Percentiles rank a stretch among this genome's conserved stretches.
Evolutionary conservation across 805 yeast genomes (phyloP).

Genomic region (Isabelozyma pseudorhagii): DNA sequence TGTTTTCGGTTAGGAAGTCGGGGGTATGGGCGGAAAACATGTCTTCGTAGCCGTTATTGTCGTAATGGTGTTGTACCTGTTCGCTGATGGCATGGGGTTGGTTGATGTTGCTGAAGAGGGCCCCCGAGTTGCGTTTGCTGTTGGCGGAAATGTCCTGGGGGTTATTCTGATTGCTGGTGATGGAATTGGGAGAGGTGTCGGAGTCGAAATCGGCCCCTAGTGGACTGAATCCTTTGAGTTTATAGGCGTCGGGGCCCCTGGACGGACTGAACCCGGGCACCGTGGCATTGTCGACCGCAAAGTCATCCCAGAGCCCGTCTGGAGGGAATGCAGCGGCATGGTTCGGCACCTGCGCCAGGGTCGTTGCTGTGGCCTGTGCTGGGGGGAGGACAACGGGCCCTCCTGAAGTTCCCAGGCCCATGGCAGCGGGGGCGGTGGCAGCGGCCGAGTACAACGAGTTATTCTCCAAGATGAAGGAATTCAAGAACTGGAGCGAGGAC

Average conservation of each 20-base stretch:
- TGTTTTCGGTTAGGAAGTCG: conserved; percentile 11
- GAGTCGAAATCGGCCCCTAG: conserved; percentile 13
- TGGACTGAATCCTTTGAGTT: conserved; percentile 9
- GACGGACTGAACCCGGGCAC: background rate
- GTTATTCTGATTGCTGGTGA: conserved; percentile 5
- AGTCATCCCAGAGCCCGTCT: conserved; percentile 1
- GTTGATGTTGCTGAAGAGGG: background rate
- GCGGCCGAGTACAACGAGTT: conserved; percentile 6
- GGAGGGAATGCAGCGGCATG: background rate
- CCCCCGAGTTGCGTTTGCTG: background rate
- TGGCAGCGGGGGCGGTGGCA: background rate
- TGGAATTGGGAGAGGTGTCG: conserved; percentile 16
- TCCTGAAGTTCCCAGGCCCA: background rate
- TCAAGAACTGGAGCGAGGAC: conserved; percentile 49
- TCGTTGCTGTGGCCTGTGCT: background rate
- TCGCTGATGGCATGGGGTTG: background rate
- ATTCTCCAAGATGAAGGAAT: conserved; percentile 49
- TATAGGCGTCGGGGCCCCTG: background rate
- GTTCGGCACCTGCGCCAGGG: background rate
- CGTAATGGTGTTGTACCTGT: background rate
- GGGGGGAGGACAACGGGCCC: background rate
- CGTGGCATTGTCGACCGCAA: background rate
- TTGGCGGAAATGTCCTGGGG: background rate
- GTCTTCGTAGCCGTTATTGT: conserved; percentile 4
- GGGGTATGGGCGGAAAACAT: conserved; percentile 19